Evolutionary conservation across 306 rosid genomes (phyloP), one percentile per base, ranked within the genome.

Genomic region (Morella rubra): DNA sequence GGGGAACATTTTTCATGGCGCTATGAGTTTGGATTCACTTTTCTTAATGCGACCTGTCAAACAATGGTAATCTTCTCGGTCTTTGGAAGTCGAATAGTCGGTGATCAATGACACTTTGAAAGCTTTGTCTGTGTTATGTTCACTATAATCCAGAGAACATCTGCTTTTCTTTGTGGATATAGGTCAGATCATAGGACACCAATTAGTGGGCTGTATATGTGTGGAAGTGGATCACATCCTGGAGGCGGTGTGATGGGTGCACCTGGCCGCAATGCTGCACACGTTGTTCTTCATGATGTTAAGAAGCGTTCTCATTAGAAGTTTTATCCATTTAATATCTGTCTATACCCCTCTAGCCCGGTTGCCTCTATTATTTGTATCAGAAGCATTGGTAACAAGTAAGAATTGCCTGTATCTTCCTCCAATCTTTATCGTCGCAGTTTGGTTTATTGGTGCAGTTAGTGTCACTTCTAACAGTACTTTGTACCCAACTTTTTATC

Each of bases 181-280:
- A 84, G 97, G 98, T 94, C 96, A 81, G 79, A 77, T 84, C 87
- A 93, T 47, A 87, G 87, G 86, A 89, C 97, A 6, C 97, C 97
- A 40, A 73, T 90, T 32, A 68, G 27, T 20, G 96, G 97, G 40
- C 76, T 93, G 51, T 90, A 93, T 77, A 59, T 93, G 64, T 93
- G 96, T 12, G 96, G 97, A 18, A 90, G 93, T 66, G 97, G 96
- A 27, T 84, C 96, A 19, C 98, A 94, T 83, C 98, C 98, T 12
- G 98, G 98, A 1, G 98, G 98, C 10, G 98, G 98, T 7, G 97
- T 94, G 56, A 91, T 94, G 97, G 97, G 97, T 15, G 98, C 97
- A 50, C 91, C 98, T 0, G 97, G 97, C 56, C 94, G 88, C 56
- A 94, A 94, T 73, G 96, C 96, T 54, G 98, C 98, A 22, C 84